phyloP scores from a whole-genome alignment of 2,329 filamentous ascomycete genomes.

The Colletotrichum cereale region DNA sequence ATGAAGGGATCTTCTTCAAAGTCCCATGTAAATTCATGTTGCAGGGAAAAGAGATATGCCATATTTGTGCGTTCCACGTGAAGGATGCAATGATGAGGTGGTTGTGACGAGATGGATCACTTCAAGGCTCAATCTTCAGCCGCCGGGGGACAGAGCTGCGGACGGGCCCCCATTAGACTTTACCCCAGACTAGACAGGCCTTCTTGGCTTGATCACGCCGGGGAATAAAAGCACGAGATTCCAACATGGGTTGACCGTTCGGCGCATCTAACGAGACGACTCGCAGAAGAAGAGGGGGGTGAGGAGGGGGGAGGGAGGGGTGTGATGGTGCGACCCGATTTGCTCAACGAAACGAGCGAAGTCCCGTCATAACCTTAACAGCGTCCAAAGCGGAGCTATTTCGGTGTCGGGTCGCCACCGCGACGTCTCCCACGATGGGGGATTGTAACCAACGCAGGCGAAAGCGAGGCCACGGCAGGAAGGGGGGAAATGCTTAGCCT shows the following conservation, averaged over 20 bases:
- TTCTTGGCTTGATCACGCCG: slow-evolving; percentile 18
- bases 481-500: background rate
- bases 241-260: background rate
- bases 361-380: slow-evolving; percentile 25
- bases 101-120: slow-evolving; percentile 13
- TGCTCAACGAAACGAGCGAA: background rate
- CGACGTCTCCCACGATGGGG: slow-evolving; percentile 21
- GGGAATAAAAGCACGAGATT: background rate
- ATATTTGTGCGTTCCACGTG: background rate
- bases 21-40: background rate
- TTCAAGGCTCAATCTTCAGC: slow-evolving; percentile 26
- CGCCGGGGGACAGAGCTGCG: background rate
- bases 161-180: background rate
- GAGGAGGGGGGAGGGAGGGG: background rate
- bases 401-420: slow-evolving; percentile 29
- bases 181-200: slow-evolving; percentile 23
- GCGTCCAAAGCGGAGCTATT: slow-evolving; percentile 19
- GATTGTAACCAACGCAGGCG: slow-evolving; percentile 7
- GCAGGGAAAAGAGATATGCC: background rate
- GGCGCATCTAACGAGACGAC: background rate
- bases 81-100: background rate
- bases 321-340: slow-evolving; percentile 11
- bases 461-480: background rate
- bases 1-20: background rate
- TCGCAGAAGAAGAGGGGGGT: no score